Base-by-base conservation (phyloP, 1,284 basidiomycete genomes). In the Apiotrichum sp. region DNA sequence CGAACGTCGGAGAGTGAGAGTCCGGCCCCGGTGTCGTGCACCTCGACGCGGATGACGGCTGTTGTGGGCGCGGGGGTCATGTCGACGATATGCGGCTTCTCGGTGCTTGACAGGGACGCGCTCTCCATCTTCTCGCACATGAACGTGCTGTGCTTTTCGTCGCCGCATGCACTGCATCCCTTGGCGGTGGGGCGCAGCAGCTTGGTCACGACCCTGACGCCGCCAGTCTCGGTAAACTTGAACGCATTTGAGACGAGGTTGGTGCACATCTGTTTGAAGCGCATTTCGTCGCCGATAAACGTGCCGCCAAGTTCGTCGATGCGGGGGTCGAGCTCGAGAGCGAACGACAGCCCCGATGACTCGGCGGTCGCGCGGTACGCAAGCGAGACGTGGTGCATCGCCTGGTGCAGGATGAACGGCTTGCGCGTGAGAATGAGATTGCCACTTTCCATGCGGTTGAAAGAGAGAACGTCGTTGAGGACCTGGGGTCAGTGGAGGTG, bases 321-420 rank as follows among this genome's bases (percentile, higher is more conserved):
- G 43, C 79, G 79, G 38, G 77, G 78, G 69, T 93, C 90, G 13
- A 92, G 78, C 48, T 85, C 80, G 5, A 83, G 84, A 48, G 83
- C 78, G 55, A 93, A 22, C 22, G 22, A 22, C 22, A 81, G 56
- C 83, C 78, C 44, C 92, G 80, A 34, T 81, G 86, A 85, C 58
- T 88, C 80, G 22, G 88, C 86, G 38, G 86, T 86, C 59, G 91
- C 77, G 47, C 83, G 81, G 38, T 93, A 79, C 4, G 88, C 87
- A 3, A 88, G 81, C 57, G 91, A 84, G 59, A 92, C 81, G 3
- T 87, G 86, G n/a, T 84, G 83, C 78, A 93, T 86, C 42, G 87
- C 84, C 64, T 86, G 83, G 72, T 93, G 89, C 67, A 93, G 88
- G 16, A 85, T 79, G 75, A 90, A 92, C 4, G 89, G 89, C 80